Evolutionary conservation across 1,284 basidiomycete genomes (phyloP).

Genomic region (Naganishia sp.): DNA sequence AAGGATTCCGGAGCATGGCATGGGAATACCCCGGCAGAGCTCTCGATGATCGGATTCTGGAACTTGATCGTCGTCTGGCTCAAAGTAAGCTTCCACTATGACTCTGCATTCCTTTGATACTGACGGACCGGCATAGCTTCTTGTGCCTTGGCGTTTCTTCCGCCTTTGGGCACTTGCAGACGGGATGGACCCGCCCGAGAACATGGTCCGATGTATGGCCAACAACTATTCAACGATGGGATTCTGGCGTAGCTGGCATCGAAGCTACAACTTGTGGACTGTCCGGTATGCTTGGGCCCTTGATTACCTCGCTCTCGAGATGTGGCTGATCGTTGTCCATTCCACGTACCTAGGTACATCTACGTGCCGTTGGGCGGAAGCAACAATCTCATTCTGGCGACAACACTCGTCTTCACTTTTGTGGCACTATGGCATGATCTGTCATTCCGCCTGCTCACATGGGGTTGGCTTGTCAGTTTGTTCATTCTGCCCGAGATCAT

Average conservation of each 20-base stretch:
- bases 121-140: constrained; percentile 60
- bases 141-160: constrained; percentile 97
- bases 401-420: constrained; percentile 86
- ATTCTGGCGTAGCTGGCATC: constrained; percentile 96
- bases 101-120: constrained; percentile 8
- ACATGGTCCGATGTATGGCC: constrained; percentile 98
- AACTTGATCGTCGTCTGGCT: constrained; percentile 95
- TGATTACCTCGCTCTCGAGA: constrained; percentile 14
- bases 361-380: constrained; percentile 88
- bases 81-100: constrained; percentile 64
- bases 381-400: constrained; percentile 65
- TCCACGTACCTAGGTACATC: constrained; percentile 70
- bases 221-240: constrained; percentile 94
- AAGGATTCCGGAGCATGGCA: constrained; percentile 71
- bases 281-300: constrained; percentile 63
- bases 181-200: constrained; percentile 92
- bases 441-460: constrained; percentile 80
- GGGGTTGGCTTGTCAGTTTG: constrained; percentile 93
- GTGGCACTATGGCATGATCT: constrained; percentile 99
- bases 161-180: constrained; percentile 89
- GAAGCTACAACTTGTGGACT: constrained; percentile 95
- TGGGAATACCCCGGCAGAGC: constrained; percentile 73
- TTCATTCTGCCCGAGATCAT: constrained; percentile 87
- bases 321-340: neutral
- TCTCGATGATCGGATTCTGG: constrained; percentile 96